These are phyloP conservation scores for Retiboletus flavoniger DNA, from an alignment of 1,284 basidiomycete genomes.

Conservation along the genomic window DNA sequence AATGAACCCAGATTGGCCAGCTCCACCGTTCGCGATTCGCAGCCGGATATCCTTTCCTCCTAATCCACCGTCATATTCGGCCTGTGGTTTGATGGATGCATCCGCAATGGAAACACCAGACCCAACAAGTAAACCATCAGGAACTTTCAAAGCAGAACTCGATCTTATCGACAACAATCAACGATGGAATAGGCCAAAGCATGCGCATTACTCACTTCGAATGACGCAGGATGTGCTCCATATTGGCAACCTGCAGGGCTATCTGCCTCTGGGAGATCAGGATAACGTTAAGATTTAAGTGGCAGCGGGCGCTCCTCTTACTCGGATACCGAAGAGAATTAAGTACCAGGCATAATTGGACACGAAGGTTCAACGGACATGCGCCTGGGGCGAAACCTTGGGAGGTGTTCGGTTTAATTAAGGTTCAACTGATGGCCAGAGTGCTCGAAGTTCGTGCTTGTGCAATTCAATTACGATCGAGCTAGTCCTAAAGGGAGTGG, in stretches of 20 bases:
- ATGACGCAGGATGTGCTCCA: constrained; percentile 6
- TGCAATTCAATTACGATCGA: constrained; percentile 2
- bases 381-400: not conserved
- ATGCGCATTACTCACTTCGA: constrained; percentile 1
- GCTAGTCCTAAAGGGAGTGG: constrained; percentile 1
- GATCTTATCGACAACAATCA: constrained; percentile 10
- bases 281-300: not conserved
- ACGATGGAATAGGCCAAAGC: not conserved
- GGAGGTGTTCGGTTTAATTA: constrained; percentile 3
- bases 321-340: not conserved
- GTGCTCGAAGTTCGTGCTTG: not conserved
- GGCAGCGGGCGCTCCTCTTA: not conserved
- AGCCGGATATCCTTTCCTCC: constrained; percentile 30
- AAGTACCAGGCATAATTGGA: not conserved
- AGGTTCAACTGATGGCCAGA: not conserved
- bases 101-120: constrained; percentile 2
- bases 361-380: not conserved
- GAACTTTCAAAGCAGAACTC: not conserved
- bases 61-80: constrained; percentile 21
- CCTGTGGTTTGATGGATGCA: constrained; percentile 13
- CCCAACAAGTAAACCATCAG: constrained; percentile 2
- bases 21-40: constrained; percentile 49
- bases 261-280: not conserved
- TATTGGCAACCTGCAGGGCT: not conserved
- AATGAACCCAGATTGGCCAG: constrained; percentile 49